Evolutionary conservation across 1,284 basidiomycete species (phyloP), one percentile per base, ranked within the genome.

Genomic region (Cryptococcus jaspeensis): DNA sequence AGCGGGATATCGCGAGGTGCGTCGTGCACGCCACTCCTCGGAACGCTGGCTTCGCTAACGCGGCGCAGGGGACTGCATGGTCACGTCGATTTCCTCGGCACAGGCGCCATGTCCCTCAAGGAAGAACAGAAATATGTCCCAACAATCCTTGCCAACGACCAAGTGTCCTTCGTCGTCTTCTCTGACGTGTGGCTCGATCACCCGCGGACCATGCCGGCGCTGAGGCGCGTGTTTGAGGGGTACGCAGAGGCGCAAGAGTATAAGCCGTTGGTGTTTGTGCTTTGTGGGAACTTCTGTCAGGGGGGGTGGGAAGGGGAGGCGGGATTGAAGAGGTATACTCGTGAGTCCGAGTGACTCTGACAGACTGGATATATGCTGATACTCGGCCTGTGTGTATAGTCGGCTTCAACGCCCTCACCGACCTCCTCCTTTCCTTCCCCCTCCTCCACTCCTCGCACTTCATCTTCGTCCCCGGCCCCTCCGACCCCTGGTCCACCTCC

Each of bases 211-310:
- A 76, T 97, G 12, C 76, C 81, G 7, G 92, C 90, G 1, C 82
- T 99, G 12, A 82, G 84, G 55, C 87, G 87, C 63, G 84, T 99
- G 78, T 87, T 99, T 64, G 88, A 94, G 64, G 92, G 92, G 49
- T 99, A 95, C 73, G 85, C 94, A 39, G 89, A 92, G 62, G 78
- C 80, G 20, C 89, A 88, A 52, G 87, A 84, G 62, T 90, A 87
- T 77, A 87, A 89, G 61, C 95, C 87, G 7, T 91, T 85, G 68
- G 82, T 92, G 7, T 89, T 98, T 62, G 84, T 98, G 18, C 80
- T 99, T 35, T 99, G 96, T 66, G 96, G 96, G 4, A 95, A 96
- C 78, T 99, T 99, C 74, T 89, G 88, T 2, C 90, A 87, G 63
- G 83, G 84, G 60, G 88, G 89, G 0, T 87, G 93, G 75, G 89